Conservation (phyloP, 345 rosid genomes). For the Bruguiera parviflora region DNA sequence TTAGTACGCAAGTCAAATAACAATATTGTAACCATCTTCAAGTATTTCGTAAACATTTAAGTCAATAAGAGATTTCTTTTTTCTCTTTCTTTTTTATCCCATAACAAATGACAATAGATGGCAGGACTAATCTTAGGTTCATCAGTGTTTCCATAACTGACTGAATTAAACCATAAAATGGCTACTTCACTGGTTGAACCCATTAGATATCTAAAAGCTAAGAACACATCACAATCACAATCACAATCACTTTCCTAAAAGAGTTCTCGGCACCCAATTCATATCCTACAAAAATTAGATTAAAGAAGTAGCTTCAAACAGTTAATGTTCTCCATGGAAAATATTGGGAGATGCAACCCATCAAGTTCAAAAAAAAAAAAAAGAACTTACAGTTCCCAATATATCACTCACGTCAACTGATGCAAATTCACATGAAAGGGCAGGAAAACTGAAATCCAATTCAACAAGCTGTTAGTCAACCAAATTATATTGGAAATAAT, state of each 20-base stretch:
- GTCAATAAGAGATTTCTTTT: not conserved
- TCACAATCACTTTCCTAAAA: not conserved
- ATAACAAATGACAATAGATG: not conserved
- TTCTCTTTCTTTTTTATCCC: not conserved
- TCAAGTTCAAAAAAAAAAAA: slow-evolving; percentile 15
- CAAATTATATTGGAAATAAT: slow-evolving; percentile 7
- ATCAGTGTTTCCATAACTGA: not conserved
- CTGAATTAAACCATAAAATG: not conserved
- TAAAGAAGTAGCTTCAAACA: not conserved
- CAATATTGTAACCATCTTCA: not conserved
- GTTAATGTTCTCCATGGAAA: not conserved
- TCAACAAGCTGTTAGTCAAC: slow-evolving; percentile 27
- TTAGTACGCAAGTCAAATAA: not conserved
- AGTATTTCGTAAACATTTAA: not conserved
- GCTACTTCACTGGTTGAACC: not conserved
- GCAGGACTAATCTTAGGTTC: not conserved
- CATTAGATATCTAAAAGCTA: too few relatives aligned
- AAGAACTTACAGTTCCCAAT: slow-evolving; percentile 94
- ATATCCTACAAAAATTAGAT: not conserved
- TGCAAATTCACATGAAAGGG: slow-evolving; percentile 98
- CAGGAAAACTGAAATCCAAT: slow-evolving; percentile 70
- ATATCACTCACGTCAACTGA: slow-evolving; percentile 90
- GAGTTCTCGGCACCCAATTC: not conserved
- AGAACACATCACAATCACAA: not conserved
- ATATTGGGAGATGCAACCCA: slow-evolving; percentile 15